A percentile compares a stretch with the other conserved stretches of the same genome.
These are phyloP conservation scores for Boletellus sp. DNA, from an alignment of 768 basidiomycete species.

Conservation along the genomic window DNA sequence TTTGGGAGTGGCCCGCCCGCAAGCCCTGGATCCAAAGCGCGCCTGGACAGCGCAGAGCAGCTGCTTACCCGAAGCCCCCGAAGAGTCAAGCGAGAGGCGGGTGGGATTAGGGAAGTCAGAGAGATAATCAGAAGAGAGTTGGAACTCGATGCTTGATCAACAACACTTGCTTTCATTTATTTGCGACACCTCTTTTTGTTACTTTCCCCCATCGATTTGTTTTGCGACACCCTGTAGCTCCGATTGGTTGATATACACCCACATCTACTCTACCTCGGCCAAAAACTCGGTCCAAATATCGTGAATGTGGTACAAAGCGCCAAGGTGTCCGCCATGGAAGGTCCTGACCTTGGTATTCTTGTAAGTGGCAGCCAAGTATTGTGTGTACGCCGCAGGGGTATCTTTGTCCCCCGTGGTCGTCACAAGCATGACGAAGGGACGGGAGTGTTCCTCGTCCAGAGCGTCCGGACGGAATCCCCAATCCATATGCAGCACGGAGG, in stretches of 20 bases:
- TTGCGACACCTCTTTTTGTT: constrained; percentile 15
- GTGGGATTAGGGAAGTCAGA: constrained; percentile 73
- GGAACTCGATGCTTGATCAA: constrained; percentile 55
- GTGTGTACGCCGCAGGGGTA: constrained; percentile 40
- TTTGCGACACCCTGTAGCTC: constrained; percentile 17
- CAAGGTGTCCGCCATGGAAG: constrained; percentile 49
- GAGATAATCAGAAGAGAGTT: constrained; percentile 79
- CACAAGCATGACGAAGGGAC: constrained; percentile 44
- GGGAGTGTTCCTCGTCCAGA: constrained; percentile 44
- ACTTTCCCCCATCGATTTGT: constrained; percentile 19
- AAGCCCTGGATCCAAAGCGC: constrained; percentile 50
- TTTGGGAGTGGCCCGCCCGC: constrained; percentile 30
- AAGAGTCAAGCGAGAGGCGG: constrained; percentile 63
- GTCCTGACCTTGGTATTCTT: constrained; percentile 39
- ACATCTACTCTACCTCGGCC: constrained; percentile 10
- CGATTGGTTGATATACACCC: neutral
- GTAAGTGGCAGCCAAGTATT: constrained; percentile 48
- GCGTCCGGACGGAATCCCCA: constrained; percentile 47
- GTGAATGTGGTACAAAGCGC: constrained; percentile 42
- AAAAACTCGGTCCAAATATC: constrained; percentile 41
- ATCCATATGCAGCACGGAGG: constrained; percentile 43
- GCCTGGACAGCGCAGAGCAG: constrained; percentile 57
- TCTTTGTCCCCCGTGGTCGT: constrained; percentile 41
- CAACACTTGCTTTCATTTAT: constrained; percentile 31
- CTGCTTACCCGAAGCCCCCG: constrained; percentile 68